These are phyloP conservation scores for Beta corolliflora DNA, from an alignment of 179 eudicot species.

Conservation along the genomic window DNA sequence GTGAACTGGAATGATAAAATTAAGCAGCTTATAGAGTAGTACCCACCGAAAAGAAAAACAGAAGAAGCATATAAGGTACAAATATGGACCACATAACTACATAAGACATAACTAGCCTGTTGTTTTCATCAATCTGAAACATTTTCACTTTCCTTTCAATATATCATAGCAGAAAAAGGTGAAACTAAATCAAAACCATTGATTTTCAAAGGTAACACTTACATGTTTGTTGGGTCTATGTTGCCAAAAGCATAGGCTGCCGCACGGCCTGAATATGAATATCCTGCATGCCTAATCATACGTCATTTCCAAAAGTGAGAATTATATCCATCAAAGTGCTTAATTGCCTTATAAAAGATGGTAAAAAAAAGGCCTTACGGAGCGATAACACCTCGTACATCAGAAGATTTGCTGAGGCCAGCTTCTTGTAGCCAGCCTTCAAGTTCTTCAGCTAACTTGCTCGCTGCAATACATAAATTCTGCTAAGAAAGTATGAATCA, in stretches of 20 bases:
- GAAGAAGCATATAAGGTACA: neutral
- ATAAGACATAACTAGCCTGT: neutral
- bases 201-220: conserved; percentile 27
- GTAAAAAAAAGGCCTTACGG: conserved; percentile 65
- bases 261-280: conserved; percentile 96
- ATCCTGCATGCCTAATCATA: conserved; percentile 93
- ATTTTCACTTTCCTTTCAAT: neutral
- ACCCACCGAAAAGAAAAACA: neutral
- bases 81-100: neutral
- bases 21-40: conserved; percentile 9
- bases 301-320: conserved; percentile 27
- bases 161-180: neutral
- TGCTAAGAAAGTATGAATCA: neutral
- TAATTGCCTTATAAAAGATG: neutral
- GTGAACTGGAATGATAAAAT: conserved; percentile 46
- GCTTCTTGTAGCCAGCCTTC: conserved; percentile 84
- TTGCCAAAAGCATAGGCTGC: conserved; percentile 97
- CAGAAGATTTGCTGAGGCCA: conserved; percentile 70
- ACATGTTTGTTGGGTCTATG: conserved; percentile 88
- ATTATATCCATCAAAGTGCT: conserved; percentile 4
- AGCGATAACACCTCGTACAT: conserved; percentile 96
- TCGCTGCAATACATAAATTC: conserved; percentile 46
- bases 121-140: neutral
- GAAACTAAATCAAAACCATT: neutral
- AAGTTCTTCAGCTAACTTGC: conserved; percentile 40